Evolutionary conservation across 2,329 filamentous ascomycete genomes (phyloP), one percentile per base, ranked within the genome.

Genomic region (Verticillium nonalfalfae): DNA sequence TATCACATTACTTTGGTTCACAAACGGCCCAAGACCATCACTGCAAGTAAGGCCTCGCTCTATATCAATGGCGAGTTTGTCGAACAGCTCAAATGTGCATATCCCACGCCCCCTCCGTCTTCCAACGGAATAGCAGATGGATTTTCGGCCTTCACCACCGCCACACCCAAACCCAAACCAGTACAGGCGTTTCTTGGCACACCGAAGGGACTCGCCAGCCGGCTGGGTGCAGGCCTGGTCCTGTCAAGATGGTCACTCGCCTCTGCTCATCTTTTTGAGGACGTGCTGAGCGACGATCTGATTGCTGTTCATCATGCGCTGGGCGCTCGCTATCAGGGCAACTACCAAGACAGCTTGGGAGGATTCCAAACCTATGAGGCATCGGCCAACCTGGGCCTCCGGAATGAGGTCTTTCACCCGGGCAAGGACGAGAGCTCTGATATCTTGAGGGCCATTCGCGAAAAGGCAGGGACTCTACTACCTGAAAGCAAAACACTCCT

Each of bases 291-390:
- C 62, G 94, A 98, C 70, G 95, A 99, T 73, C 85, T 96, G 63
- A 81, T 99, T 60, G 89, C 94, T 13, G 95, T 99, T 0, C 91
- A 97, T 69, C 91, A 90, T 71, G 90, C 93, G 58, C 86, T 99
- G 18, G 94, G 95, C 0, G 90, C 93, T 31, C 87, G 92, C 57
- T 99, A 99, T 68, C 89, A 92, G 70, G 95, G 95, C 15, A 99
- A 99, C 71, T 97, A 96, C 68, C 95, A 99, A 75, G 95, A 99
- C 71, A 95, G 92, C 67, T 82, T 99, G 14, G 95, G 96, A 5
- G 94, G 93, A 1, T 96, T 99, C 70, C 93, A 98, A 71, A 99
- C 96, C 0, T 99, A 99, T 71, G 87, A 90, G 68, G 94, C 95
- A 7, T 98, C 95, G 1, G 94, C 95, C 7, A 88, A 91, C 60